Base-by-base conservation (phyloP, 2,329 filamentous ascomycete genomes). In the Sclerotinia nivalis region DNA sequence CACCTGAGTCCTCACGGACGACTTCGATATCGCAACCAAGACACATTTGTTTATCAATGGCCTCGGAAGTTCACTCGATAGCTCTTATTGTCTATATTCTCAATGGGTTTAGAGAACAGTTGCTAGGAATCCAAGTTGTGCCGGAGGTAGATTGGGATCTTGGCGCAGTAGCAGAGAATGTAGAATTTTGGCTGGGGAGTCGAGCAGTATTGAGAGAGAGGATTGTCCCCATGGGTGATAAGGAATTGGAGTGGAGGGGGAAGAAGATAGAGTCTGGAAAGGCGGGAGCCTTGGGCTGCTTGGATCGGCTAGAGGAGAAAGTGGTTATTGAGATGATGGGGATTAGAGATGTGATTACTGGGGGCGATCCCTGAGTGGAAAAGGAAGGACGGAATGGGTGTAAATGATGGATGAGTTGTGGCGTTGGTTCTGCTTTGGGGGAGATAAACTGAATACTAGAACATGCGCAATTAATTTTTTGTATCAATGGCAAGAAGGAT, bases 171-270 rank as follows among this genome's bases (percentile, higher is more conserved):
- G 86, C 91, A 73, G 94, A 97, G 78, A 93, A 96, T 75, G 87
- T 96, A 7, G 93, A 97, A 74, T 92, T 91, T 73, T 93, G 93
- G 85, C 82, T 97, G 49, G 85, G 88, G 40, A 89, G 89, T 67
- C 86, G 89, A 70, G 88, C 88, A 73, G 82, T 90, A 68, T 82
- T 97, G 69, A 86, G 90, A 66, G 89, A 93, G 73, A 85, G 91
- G 40, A 86, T 97, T 61, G 83, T 94, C 65, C 89, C 93, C 0
- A 84, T 91, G 28, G 92, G 88, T 40, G 86, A 90, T 75, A 87
- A 90, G 72, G 93, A 97, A 80, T 83, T 86, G 56, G 89, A 89
- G 73, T 89, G 86, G 81, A 77, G 79, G 18, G 83, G 80, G 71
- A 78, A 82, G 74, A 83, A 81, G 75, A 2, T 74, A 79, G 69